Conservation (phyloP, 306 rosid genomes). For the Rosa multiflora region DNA sequence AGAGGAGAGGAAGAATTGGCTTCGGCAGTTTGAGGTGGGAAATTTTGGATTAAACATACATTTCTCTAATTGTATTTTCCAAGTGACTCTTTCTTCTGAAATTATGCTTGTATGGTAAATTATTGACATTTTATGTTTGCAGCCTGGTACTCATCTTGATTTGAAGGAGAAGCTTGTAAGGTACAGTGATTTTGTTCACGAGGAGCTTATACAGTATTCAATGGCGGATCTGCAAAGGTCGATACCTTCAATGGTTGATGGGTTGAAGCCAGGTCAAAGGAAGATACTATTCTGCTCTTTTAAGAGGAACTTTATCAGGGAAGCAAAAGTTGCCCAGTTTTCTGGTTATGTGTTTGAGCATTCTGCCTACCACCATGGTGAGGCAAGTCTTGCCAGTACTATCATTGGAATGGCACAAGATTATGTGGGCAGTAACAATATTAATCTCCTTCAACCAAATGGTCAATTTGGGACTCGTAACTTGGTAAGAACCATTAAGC, state of each 20-base stretch:
- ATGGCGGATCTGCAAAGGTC: slow-evolving; percentile 93
- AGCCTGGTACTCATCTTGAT: slow-evolving; percentile 88
- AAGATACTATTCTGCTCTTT: slow-evolving; percentile 86
- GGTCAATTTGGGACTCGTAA: slow-evolving; percentile 98
- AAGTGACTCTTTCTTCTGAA: slow-evolving; percentile 5
- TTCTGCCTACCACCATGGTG: slow-evolving; percentile 94
- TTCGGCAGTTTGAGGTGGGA: slow-evolving; percentile 83
- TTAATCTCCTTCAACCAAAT: slow-evolving; percentile 80
- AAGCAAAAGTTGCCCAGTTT: slow-evolving; percentile 89
- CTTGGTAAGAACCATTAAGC: slow-evolving; percentile 38
- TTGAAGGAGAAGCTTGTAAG: slow-evolving; percentile 55
- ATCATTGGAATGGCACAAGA: slow-evolving; percentile 95
- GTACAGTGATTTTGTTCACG: slow-evolving; percentile 90
- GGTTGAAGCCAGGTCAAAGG: slow-evolving; percentile 95
- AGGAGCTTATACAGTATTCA: slow-evolving; percentile 87
- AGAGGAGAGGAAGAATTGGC: slow-evolving; percentile 95
- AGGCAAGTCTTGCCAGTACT: slow-evolving; percentile 83
- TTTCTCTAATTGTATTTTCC: neutral
- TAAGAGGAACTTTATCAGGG: slow-evolving; percentile 79
- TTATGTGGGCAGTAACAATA: slow-evolving; percentile 88
- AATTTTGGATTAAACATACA: neutral
- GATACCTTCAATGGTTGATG: slow-evolving; percentile 94
- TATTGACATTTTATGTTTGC: slow-evolving; percentile 28
- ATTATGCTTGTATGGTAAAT: neutral
- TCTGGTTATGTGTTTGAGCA: slow-evolving; percentile 93